These are phyloP conservation scores for Senna tora DNA, from an alignment of 306 rosid genomes.

Conservation along the genomic window DNA sequence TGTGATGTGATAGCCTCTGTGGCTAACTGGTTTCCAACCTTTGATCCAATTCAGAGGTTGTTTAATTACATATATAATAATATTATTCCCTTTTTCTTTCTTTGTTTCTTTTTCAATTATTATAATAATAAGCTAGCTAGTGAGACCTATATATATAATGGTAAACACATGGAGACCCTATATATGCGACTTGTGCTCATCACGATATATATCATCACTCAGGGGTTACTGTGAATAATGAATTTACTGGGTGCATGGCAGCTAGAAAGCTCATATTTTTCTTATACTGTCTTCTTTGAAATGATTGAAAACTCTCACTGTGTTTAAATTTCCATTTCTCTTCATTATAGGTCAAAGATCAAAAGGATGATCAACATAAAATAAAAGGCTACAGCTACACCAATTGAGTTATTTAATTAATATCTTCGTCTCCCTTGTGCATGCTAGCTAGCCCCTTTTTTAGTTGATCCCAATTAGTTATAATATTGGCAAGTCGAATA, in stretches of 20 bases:
- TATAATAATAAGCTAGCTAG: conserved; percentile 28
- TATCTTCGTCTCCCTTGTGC: neutral
- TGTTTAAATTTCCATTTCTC: conserved; percentile 1
- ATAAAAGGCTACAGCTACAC: conserved; percentile 1
- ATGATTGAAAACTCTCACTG: neutral
- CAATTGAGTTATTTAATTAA: neutral
- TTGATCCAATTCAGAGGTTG: conserved; percentile 26
- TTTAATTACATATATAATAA: neutral
- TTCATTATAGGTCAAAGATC: conserved; percentile 29
- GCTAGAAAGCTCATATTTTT: conserved; percentile 21
- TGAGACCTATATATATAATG: conserved; percentile 25
- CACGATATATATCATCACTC: conserved; percentile 16
- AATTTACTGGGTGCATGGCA: conserved; percentile 34
- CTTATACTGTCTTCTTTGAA: conserved; percentile 19
- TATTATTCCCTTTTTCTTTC: conserved; percentile 14
- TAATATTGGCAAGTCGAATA: too few relatives aligned
- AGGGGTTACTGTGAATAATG: conserved; percentile 34
- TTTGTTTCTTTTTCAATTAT: conserved; percentile 12
- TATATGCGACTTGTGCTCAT: conserved; percentile 19
- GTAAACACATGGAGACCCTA: conserved; percentile 25
- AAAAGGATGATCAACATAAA: conserved; percentile 16
- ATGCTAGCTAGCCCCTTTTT: neutral
- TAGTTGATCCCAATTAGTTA: too few relatives aligned
- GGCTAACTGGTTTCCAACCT: conserved; percentile 38
- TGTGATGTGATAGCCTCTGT: conserved; percentile 24